phyloP scores from a whole-genome alignment of 352 stramenopile genomes.

The Thraustochytrium sp. region DNA sequence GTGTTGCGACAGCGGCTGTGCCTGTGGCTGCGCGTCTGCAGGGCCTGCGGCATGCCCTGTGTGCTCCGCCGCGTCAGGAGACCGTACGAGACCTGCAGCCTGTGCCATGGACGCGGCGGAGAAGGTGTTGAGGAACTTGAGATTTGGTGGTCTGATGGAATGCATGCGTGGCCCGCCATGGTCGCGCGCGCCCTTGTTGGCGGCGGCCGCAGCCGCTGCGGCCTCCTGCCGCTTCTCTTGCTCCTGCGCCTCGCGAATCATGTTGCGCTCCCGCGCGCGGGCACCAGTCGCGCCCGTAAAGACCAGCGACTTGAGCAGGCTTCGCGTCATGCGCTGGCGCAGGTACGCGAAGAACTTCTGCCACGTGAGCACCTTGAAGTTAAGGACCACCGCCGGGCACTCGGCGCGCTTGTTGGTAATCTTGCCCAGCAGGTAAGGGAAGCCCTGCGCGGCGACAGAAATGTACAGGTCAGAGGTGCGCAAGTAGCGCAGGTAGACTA shows the following conservation, averaged over 20 bases:
- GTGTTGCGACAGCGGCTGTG: too few relatives aligned
- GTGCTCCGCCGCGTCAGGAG: too few relatives aligned
- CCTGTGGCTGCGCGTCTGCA: too few relatives aligned
- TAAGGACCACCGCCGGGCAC: not conserved
- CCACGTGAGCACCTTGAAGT: not conserved
- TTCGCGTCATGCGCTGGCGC: not conserved
- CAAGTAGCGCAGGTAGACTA: slow-evolving; percentile 24
- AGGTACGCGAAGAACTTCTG: slow-evolving; percentile 5
- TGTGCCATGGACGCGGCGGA: not conserved
- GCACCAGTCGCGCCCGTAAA: not conserved
- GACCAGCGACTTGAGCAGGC: not conserved
- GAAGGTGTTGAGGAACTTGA: not conserved
- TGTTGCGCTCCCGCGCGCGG: not conserved
- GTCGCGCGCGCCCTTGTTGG: not conserved
- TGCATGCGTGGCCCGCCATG: not conserved
- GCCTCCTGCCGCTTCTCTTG: not conserved
- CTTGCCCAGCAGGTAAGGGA: not conserved
- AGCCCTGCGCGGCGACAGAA: not conserved
- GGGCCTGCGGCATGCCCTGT: too few relatives aligned
- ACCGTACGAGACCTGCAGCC: too few relatives aligned
- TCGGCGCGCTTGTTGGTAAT: slow-evolving; percentile 8
- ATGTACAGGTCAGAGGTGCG: slow-evolving; percentile 18
- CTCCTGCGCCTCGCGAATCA: not conserved
- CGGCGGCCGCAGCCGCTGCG: not conserved
- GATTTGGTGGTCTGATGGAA: not conserved